Percentiles rank a stretch among this genome's conserved stretches.
phyloP scores from a whole-genome alignment of 805 yeast genomes.

The Hanseniaspora meyeri region DNA sequence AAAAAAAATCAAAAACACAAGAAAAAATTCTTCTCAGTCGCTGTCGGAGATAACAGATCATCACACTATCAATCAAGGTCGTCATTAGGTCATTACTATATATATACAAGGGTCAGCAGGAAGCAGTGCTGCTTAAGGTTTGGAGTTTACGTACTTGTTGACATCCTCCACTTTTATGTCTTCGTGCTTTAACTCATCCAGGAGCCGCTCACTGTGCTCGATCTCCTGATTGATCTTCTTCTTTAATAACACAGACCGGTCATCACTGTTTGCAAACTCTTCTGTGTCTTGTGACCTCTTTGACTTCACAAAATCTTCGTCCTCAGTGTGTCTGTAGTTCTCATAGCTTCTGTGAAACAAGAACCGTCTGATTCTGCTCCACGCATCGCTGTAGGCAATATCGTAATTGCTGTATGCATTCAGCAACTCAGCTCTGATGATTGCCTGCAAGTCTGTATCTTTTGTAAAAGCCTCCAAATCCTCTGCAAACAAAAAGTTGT shows the following conservation, averaged over 20 bases:
- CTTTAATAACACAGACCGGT: neutral
- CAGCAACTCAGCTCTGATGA: neutral
- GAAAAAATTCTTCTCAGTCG: no score
- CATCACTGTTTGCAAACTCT: neutral
- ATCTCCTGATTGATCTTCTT: neutral
- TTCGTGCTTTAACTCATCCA: neutral
- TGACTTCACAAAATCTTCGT: neutral
- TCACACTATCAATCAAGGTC: no score
- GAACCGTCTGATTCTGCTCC: conserved; percentile 9
- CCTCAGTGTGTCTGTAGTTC: neutral
- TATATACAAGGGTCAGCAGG: no score
- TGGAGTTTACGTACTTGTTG: neutral
- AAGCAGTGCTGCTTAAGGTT: no score
- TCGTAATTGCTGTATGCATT: conserved; percentile 2
- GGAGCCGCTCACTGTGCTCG: neutral
- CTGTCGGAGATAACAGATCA: no score
- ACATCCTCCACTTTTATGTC: neutral
- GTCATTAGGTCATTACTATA: no score
- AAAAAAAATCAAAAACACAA: no score
- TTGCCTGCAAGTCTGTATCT: conserved; percentile 1
- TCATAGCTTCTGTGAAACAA: conserved; percentile 5
- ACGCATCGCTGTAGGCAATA: neutral
- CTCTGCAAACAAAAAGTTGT: neutral
- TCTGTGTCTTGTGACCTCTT: neutral
- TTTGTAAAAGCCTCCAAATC: neutral